phyloP scores from a whole-genome alignment of 1,284 basidiomycete species.

The Trichosporon faecale region DNA sequence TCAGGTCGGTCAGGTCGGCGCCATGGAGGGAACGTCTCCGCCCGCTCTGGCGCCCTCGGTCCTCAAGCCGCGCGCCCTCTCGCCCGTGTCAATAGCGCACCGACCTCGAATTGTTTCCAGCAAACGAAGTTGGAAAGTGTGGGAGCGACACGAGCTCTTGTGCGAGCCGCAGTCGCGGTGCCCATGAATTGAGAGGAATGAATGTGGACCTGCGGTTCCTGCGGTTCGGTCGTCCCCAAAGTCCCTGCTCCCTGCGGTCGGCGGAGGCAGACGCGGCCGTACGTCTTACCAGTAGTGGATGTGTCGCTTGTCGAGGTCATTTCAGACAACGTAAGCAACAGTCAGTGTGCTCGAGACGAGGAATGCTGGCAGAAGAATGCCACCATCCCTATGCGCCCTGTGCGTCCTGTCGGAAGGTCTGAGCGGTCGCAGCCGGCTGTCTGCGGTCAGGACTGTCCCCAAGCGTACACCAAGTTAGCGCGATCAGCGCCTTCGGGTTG shows the following conservation, averaged over 20 bases:
- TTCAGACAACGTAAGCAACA: not conserved
- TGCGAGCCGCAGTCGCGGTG: not conserved
- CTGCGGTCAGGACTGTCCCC: not conserved
- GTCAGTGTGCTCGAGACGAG: not conserved
- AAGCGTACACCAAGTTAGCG: not conserved
- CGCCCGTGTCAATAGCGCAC: not conserved
- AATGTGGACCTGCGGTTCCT: not conserved
- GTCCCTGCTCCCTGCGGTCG: not conserved
- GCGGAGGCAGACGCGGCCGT: not conserved
- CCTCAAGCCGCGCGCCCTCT: no score
- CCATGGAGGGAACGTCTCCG: not conserved
- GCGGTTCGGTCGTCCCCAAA: not conserved
- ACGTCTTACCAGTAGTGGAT: not conserved
- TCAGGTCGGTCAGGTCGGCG: not conserved
- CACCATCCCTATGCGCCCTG: not conserved
- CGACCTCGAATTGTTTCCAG: not conserved
- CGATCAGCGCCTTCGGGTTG: not conserved
- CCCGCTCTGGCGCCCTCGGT: not conserved
- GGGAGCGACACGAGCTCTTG: not conserved
- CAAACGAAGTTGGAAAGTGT: not conserved
- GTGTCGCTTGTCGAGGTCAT: not conserved
- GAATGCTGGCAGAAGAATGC: not conserved
- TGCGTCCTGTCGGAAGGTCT: not conserved
- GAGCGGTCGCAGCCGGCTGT: not conserved
- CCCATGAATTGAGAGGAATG: not conserved